Conservation (phyloP, 2,329 filamentous ascomycete species). For the Amauroascus niger region DNA sequence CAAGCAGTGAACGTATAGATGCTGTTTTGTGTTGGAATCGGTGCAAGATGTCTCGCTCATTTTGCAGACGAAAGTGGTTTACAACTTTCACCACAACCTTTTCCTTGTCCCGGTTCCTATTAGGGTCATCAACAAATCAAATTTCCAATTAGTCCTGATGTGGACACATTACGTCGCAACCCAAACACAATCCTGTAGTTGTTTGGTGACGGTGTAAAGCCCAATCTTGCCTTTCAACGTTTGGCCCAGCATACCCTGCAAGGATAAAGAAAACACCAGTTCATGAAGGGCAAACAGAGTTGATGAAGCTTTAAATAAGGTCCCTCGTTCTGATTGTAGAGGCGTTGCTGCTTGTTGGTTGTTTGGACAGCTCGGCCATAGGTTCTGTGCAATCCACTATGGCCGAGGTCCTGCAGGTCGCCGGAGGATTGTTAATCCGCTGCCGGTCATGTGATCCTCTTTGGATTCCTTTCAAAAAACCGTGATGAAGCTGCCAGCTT, state of each 20-base stretch:
- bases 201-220: slow-evolving; percentile 11
- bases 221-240: slow-evolving; percentile 6
- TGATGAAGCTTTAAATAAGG: too few species aligned
- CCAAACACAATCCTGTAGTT: slow-evolving; percentile 13
- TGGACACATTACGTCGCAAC: slow-evolving; percentile 5
- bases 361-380: too few species aligned
- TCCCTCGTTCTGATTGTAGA: too few species aligned
- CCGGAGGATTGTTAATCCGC: too few species aligned
- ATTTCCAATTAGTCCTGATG: background rate
- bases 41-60: slow-evolving; percentile 16
- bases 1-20: slow-evolving; percentile 16
- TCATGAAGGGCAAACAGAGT: too few species aligned
- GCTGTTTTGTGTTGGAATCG: slow-evolving; percentile 14
- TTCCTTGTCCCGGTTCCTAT: slow-evolving; percentile 9
- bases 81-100: slow-evolving; percentile 12
- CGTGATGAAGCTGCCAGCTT: too few species aligned
- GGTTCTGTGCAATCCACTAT: too few species aligned
- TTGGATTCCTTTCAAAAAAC: too few species aligned
- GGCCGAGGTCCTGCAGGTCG: too few species aligned
- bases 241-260: background rate
- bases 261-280: too few species aligned
- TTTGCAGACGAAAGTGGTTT: slow-evolving; percentile 15
- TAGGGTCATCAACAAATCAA: background rate
- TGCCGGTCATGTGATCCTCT: too few species aligned
- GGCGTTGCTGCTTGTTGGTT: too few species aligned